Evolutionary conservation across 2,329 filamentous ascomycete species (phyloP).

Genomic region (Colletotrichum spaethianum): DNA sequence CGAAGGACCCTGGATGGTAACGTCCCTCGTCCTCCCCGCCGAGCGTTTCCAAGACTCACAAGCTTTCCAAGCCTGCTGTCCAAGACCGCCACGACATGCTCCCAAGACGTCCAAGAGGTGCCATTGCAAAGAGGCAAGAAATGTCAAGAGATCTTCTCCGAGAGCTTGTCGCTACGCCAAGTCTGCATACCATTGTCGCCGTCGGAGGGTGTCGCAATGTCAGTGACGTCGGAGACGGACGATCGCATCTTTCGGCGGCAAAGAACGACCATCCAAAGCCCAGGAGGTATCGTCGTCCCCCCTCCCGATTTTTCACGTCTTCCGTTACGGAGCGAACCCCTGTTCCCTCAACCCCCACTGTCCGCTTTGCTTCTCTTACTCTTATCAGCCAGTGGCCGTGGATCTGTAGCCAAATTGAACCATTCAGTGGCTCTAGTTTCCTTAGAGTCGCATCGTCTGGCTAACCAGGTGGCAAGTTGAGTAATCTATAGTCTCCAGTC

Average conservation of each 20-base stretch:
- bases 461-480: constrained; percentile 26
- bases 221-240: neutral
- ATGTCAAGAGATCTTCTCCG: constrained; percentile 30
- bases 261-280: neutral
- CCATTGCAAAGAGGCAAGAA: constrained; percentile 21
- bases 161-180: constrained; percentile 29
- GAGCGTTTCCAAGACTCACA: constrained; percentile 14
- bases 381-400: constrained; percentile 24
- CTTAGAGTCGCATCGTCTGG: constrained; percentile 19
- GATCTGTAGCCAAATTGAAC: neutral
- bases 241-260: neutral
- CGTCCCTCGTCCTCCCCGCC: neutral
- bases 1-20: constrained; percentile 20
- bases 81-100: constrained; percentile 21
- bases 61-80: constrained; percentile 29
- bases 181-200: constrained; percentile 11
- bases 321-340: neutral
- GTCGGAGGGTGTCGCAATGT: neutral
- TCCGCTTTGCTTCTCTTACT: neutral
- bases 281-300: neutral
- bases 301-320: neutral
- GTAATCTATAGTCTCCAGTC: constrained; percentile 11
- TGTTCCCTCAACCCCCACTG: neutral
- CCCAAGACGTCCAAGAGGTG: constrained; percentile 35
- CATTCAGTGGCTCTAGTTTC: constrained; percentile 12